Base-by-base conservation (phyloP, 2,329 filamentous ascomycete genomes). In the Epicoccum sorghinum region DNA sequence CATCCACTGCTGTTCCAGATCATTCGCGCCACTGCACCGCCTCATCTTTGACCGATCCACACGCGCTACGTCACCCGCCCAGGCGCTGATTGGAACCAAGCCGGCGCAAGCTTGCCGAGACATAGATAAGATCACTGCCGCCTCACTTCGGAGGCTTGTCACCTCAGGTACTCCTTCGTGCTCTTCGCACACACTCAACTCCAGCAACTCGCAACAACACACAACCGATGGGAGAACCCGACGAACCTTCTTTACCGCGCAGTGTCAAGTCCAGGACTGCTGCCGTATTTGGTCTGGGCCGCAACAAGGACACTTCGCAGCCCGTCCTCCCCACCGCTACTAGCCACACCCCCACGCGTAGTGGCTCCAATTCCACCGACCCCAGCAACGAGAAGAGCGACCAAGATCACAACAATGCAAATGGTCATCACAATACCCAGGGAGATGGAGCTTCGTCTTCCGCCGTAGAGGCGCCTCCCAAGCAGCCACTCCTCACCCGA, bases 181-280 rank as follows among this genome's bases (percentile, higher is more conserved):
- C 37, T 47, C 27, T 47, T 45, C 30, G 51, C 46, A 54, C 45
- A 48, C 40, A 45, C 36, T 33, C 46, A 54, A 24, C 40, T 36
- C 40, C 42, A 53, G 35, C 47, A 47, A 53, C 47, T 51, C 29
- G 35, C 52, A 56, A 55, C 39, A 30, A 25, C 38, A 57, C 60
- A 65, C 66, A 71, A 72, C 75, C 78, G 79, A 83, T 83, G 81
- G 81, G 81, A 81, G 78, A 82, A 77, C 72, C 78, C 75, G 79
- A 83, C 77, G 75, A 80, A 56, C 75, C 77, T 68, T 77, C 77
- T 71, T 72, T 78, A 76, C 69, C 75, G 77, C 77, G 79, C 75
- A 80, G 78, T 75, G 76, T 79, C 73, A 78, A 79, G 73, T 79
- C 78, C 64, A 78, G 77, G 75, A 77, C 75, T 67, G 77, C 72